Percentiles rank a stretch among this genome's conserved stretches.
phyloP scores from a whole-genome alignment of 768 basidiomycete genomes.

The Agaricus blazei region DNA sequence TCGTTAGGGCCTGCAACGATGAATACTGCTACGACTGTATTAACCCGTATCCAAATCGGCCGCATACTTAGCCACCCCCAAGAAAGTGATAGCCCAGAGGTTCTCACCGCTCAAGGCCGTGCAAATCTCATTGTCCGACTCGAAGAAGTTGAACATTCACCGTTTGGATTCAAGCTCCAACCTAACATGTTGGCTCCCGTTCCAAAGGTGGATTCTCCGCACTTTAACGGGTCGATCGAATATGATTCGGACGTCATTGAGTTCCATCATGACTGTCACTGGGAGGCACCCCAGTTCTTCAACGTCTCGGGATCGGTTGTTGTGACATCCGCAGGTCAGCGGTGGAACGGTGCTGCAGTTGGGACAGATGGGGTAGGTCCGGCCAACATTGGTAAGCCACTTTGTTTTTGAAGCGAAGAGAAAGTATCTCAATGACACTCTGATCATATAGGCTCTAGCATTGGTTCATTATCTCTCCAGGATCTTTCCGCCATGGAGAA shows the following conservation, averaged over 20 bases:
- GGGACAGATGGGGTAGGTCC: too few relatives aligned
- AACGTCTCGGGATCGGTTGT: background rate
- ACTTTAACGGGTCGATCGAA: background rate
- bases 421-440: too few relatives aligned
- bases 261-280: conserved; percentile 6
- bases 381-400: too few relatives aligned
- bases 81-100: background rate
- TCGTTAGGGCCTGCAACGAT: conserved; percentile 5
- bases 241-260: conserved; percentile 4
- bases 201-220: background rate
- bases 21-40: conserved; percentile 2
- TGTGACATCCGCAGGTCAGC: background rate
- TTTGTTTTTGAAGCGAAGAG: too few relatives aligned
- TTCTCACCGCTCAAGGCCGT: background rate
- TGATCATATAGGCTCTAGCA: background rate
- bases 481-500: background rate
- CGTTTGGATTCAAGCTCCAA: conserved; percentile 4
- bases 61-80: background rate
- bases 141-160: conserved; percentile 1
- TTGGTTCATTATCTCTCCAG: background rate
- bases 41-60: background rate
- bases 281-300: conserved; percentile 2
- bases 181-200: background rate
- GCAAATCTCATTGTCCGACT: conserved; percentile 7
- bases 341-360: background rate